Evolutionary conservation across 2,329 filamentous ascomycete genomes (phyloP).

Genomic region (Diaporthe nobilis): DNA sequence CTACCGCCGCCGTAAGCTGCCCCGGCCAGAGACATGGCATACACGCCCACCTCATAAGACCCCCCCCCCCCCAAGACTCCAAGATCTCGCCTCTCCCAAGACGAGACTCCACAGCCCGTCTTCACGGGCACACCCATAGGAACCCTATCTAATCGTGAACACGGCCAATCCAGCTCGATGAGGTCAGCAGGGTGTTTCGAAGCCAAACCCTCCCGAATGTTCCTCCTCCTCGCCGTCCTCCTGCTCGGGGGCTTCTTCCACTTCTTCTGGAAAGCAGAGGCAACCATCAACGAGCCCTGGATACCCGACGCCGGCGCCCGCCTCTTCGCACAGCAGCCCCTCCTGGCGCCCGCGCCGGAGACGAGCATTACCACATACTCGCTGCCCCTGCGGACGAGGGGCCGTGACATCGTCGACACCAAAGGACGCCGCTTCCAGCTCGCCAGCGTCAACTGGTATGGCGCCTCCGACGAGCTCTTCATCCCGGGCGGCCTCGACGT

Average conservation of each 20-base stretch:
- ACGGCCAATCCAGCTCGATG: constrained; percentile 24
- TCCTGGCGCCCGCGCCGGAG: constrained; percentile 59
- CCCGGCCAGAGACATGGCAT: neutral
- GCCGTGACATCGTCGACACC: constrained; percentile 73
- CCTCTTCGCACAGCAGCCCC: constrained; percentile 63
- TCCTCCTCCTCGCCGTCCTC: constrained; percentile 55
- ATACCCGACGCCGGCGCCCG: constrained; percentile 61
- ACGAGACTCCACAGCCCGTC: constrained; percentile 2
- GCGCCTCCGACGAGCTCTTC: constrained; percentile 76
- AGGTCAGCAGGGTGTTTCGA: constrained; percentile 38
- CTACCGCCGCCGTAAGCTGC: neutral
- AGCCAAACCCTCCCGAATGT: constrained; percentile 47
- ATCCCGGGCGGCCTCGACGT: constrained; percentile 75
- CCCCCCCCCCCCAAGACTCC: neutral
- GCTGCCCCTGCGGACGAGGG: constrained; percentile 71
- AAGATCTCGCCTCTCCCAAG: neutral
- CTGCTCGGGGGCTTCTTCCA: constrained; percentile 56
- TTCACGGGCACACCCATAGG: neutral
- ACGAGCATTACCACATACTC: constrained; percentile 62
- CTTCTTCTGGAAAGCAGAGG: constrained; percentile 62
- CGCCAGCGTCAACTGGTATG: constrained; percentile 79
- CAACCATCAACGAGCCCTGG: constrained; percentile 61
- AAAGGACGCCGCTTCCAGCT: constrained; percentile 72
- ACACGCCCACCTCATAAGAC: neutral
- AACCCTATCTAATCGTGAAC: neutral